These are phyloP conservation scores for Pichia sp. DNA, from an alignment of 1,139 yeast species.

Conservation along the genomic window DNA sequence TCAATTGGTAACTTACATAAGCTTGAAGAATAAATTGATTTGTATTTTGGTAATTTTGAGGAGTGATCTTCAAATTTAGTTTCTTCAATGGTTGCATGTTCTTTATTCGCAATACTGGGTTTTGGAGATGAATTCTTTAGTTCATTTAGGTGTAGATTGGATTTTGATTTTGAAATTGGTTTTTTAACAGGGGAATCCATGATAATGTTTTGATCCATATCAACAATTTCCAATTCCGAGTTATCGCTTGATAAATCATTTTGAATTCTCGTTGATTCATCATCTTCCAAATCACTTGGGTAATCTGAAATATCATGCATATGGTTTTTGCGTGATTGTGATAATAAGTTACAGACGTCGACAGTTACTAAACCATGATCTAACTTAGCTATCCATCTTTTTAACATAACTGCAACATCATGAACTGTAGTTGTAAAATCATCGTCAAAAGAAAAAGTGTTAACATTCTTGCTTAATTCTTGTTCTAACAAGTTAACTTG, in stretches of 20 bases:
- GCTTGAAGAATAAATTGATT: constrained; percentile 7
- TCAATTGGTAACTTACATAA: constrained; percentile 22
- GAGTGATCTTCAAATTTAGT: neutral
- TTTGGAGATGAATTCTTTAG: neutral
- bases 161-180: neutral
- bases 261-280: neutral
- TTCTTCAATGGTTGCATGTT: neutral
- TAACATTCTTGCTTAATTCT: constrained; percentile 10
- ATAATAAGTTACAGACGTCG: constrained; percentile 15
- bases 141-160: neutral
- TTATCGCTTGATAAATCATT: neutral
- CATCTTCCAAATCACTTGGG: constrained; percentile 11
- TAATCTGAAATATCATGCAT: neutral
- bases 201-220: constrained; percentile 5
- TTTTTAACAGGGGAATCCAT: constrained; percentile 3
- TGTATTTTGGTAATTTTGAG: neutral
- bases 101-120: neutral
- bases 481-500: constrained; percentile 27
- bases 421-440: constrained; percentile 19
- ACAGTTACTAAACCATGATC: constrained; percentile 26
- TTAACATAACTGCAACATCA: constrained; percentile 32
- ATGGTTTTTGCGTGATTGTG: constrained; percentile 1
- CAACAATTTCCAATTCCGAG: neutral
- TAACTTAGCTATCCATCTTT: constrained; percentile 30
- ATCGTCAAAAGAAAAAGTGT: constrained; percentile 19